Evolutionary conservation across 2,329 filamentous ascomycete genomes (phyloP).

Genomic region (Aspergillus jensenii): DNA sequence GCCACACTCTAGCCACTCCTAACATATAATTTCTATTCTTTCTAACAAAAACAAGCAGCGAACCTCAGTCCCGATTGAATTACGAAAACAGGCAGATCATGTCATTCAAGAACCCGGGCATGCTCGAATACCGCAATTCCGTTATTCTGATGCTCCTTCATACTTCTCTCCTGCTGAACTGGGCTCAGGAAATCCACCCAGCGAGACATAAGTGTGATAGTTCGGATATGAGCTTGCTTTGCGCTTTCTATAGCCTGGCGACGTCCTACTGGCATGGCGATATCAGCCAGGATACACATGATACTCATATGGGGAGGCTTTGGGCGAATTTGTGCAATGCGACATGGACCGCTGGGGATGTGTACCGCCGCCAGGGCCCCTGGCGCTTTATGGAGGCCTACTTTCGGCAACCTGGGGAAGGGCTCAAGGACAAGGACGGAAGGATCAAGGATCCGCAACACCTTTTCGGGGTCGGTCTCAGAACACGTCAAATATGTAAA

Average conservation of each 20-base stretch:
- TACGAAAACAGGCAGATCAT: background rate
- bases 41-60: background rate
- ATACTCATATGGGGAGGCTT: background rate
- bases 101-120: constrained; percentile 11
- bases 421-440: background rate
- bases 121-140: constrained; percentile 30
- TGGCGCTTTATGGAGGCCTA: constrained; percentile 17
- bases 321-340: constrained; percentile 7
- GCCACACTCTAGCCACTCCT: background rate
- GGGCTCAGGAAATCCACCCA: constrained; percentile 13
- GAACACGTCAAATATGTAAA: constrained; percentile 1
- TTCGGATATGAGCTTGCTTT: constrained; percentile 11
- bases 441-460: background rate
- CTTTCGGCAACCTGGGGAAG: constrained; percentile 4
- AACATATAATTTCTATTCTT: background rate
- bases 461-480: constrained; percentile 4
- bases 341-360: background rate
- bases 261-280: constrained; percentile 19
- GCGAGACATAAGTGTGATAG: background rate
- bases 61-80: background rate
- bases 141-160: constrained; percentile 26
- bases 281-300: background rate
- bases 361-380: constrained; percentile 17
- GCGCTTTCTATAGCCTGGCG: constrained; percentile 16
- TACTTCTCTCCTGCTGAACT: constrained; percentile 25